Evolutionary conservation across 441 rosid species (phyloP), one percentile per base, ranked within the genome.

Genomic region (Populus hybrid): DNA sequence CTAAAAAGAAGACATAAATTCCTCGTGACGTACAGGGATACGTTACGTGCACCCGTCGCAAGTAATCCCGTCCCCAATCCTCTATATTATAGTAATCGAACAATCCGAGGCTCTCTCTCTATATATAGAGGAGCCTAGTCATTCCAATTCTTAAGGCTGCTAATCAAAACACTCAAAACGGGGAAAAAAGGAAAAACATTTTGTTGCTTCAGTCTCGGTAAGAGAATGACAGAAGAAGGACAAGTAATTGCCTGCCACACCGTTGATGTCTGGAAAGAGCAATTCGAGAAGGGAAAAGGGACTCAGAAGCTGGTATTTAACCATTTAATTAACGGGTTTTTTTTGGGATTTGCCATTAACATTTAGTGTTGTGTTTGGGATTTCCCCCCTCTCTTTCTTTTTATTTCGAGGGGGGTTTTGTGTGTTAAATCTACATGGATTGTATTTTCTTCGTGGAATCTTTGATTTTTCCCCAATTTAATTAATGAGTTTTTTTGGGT

Each of bases 211-310:
- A 38, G 46, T 50, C 5, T 50, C 20, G 2, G 57, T 4, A 20
- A 74, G 18, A 46, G 66, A 78, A 87, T 85, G 90, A 93, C 91
- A 35, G 89, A 80, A 75, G 89, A 83, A 77, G 95, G 92, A 78
- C 91, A 88, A 75, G 90, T 94, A 2, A 82, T 91, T 82, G 71
- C 83, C 67, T 88, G 92, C 88, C 89, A 87, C 84, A 86, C 70
- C 63, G 80, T 84, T n/a, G 87, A 88, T 20, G 84, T 79, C 61
- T 92, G 92, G 93, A 78, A 46, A 14, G 86, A 86, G 82, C 88
- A 88, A 70, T 69, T 91, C 72, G 72, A 80, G 59, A 83, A 73
- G 76, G 90, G 85, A 14, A 72, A 73, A 6, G 88, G 80, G 4
- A 77, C 87, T 71, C 87, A 86, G 84, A 88, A 87, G 67, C 81